These are phyloP conservation scores for Postia placenta DNA, from an alignment of 768 basidiomycete species.

Conservation along the genomic window DNA sequence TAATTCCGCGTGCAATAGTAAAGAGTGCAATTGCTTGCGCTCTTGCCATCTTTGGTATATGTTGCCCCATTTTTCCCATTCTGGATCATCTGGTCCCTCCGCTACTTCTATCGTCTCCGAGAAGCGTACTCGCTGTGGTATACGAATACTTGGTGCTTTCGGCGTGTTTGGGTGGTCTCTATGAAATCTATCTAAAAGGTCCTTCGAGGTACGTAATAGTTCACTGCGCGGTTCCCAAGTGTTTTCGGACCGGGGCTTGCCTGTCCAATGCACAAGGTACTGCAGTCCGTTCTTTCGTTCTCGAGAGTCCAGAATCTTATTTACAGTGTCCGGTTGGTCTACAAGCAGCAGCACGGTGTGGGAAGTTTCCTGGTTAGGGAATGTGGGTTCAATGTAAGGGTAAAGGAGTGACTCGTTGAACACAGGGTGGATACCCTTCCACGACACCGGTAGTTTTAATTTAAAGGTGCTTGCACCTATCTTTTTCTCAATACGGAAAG, in stretches of 20 bases:
- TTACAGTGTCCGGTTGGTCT: background rate
- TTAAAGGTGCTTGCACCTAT: slow-evolving; percentile 20
- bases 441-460: slow-evolving; percentile 26
- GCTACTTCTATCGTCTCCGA: too few relatives aligned
- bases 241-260: background rate
- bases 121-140: too few relatives aligned
- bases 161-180: too few relatives aligned
- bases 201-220: background rate
- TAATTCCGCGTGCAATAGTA: too few relatives aligned
- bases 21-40: background rate
- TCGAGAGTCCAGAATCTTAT: background rate
- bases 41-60: background rate
- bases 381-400: background rate
- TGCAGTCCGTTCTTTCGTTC: background rate
- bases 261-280: background rate
- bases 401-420: slow-evolving; percentile 31
- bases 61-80: background rate
- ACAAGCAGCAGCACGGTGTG: background rate
- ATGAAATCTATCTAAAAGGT: background rate
- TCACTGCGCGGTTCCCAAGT: background rate
- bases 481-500: background rate
- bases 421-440: slow-evolving; percentile 29
- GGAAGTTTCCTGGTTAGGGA: background rate
- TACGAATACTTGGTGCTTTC: too few relatives aligned
- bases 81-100: too few relatives aligned